Evolutionary conservation across 2,329 filamentous ascomycete species (phyloP).

Genomic region (Zasmidium cellare): DNA sequence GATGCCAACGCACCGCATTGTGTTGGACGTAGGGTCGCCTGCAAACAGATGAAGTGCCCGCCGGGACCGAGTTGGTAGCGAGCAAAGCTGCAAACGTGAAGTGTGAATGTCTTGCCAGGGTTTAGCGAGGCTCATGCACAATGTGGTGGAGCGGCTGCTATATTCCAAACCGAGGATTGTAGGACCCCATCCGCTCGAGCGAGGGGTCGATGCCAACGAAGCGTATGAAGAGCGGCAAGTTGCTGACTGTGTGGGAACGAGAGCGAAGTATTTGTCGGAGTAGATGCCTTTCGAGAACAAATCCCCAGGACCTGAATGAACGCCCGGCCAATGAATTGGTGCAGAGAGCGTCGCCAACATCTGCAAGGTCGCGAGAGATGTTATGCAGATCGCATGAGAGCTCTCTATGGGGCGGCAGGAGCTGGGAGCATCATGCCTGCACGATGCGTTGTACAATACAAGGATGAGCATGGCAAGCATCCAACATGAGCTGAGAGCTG

Average conservation of each 20-base stretch:
- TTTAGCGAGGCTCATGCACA: not conserved
- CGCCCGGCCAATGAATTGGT: not conserved
- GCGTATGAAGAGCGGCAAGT: not conserved
- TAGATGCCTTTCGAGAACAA: no score
- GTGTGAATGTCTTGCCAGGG: not conserved
- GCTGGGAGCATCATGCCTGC: not conserved
- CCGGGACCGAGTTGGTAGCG: not conserved
- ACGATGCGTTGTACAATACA: not conserved
- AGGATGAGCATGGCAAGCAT: not conserved
- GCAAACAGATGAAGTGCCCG: not conserved
- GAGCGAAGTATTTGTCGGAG: no score
- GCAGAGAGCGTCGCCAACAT: not conserved
- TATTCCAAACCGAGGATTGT: not conserved
- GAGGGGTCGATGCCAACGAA: not conserved
- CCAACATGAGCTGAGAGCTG: not conserved
- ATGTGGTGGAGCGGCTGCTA: not conserved
- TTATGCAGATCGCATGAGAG: constrained; percentile 2
- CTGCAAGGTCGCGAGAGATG: constrained; percentile 5
- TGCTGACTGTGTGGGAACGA: not conserved
- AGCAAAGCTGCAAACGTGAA: not conserved
- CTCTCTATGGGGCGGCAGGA: not conserved
- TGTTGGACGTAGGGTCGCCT: not conserved
- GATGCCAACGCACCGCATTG: not conserved
- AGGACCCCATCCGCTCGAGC: not conserved
- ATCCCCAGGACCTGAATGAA: not conserved